A percentile compares a stretch with the other conserved stretches of the same genome.
phyloP scores from a whole-genome alignment of 768 basidiomycete species.

The Tulasnella sp. region DNA sequence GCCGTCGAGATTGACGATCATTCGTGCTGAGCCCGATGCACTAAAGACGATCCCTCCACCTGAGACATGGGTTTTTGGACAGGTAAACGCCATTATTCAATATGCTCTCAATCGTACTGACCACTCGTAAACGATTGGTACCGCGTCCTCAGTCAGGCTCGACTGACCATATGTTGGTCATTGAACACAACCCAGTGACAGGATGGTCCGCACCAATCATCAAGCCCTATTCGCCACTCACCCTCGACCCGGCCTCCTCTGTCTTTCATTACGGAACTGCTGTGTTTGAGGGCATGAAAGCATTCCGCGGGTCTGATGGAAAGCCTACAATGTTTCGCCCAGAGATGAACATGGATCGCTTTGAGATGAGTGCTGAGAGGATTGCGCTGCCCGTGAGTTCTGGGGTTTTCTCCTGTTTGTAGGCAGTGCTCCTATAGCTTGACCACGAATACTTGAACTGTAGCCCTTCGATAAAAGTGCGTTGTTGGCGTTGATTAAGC shows the following conservation, averaged over 20 bases:
- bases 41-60: constrained; percentile 47
- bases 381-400: constrained; percentile 34
- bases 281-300: constrained; percentile 91
- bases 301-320: constrained; percentile 64
- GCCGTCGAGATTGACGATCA: constrained; percentile 8
- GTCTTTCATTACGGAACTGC: constrained; percentile 91
- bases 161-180: constrained; percentile 32
- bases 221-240: constrained; percentile 59
- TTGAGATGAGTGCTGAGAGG: constrained; percentile 74
- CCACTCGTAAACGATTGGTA: background rate
- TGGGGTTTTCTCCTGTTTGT: background rate
- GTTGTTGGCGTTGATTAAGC: constrained; percentile 45
- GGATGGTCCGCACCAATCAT: constrained; percentile 69
- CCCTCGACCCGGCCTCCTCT: constrained; percentile 64
- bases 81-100: constrained; percentile 49
- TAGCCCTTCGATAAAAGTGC: constrained; percentile 36
- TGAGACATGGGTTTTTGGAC: constrained; percentile 67
- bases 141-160: constrained; percentile 20
- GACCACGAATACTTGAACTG: background rate
- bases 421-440: background rate
- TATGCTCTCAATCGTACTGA: background rate
- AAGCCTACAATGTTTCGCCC: constrained; percentile 80
- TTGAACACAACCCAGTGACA: constrained; percentile 20
- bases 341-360: constrained; percentile 95
- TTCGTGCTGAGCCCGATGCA: background rate